phyloP scores from a whole-genome alignment of 2,329 filamentous ascomycete species.

The Alternaria atra region DNA sequence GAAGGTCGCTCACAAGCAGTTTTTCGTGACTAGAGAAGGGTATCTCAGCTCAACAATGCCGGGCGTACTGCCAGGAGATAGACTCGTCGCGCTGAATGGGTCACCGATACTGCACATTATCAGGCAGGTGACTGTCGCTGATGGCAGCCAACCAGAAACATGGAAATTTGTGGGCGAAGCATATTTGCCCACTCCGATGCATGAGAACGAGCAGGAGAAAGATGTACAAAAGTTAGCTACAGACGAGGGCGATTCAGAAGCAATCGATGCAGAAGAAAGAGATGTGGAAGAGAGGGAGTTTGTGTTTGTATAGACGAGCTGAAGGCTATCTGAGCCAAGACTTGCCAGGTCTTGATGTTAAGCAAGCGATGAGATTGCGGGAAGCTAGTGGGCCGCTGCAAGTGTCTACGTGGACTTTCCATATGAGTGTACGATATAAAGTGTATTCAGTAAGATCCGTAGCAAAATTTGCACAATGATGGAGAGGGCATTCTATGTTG shows the following conservation, averaged over 20 bases:
- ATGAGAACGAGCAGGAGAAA: background rate
- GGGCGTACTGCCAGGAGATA: no score
- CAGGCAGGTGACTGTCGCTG: background rate
- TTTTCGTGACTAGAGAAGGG: no score
- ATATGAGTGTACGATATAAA: background rate
- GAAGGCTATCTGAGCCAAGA: no score
- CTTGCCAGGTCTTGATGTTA: no score
- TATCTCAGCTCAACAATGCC: no score
- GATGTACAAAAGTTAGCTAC: background rate
- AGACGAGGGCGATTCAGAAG: background rate
- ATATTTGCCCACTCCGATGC: slow-evolving; percentile 13
- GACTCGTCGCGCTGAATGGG: slow-evolving; percentile 7
- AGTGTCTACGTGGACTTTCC: no score
- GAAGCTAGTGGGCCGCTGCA: no score
- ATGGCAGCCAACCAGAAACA: background rate
- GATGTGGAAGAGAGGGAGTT: no score
- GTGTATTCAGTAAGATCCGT: background rate
- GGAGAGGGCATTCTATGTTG: background rate
- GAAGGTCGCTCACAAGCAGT: no score
- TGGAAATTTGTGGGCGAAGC: slow-evolving; percentile 16
- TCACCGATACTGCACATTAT: slow-evolving; percentile 1
- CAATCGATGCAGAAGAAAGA: background rate
- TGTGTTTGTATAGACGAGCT: no score
- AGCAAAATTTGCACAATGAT: background rate
- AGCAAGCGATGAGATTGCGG: no score